Base-by-base conservation (phyloP, 2,329 filamentous ascomycete genomes). In the Teratosphaeria pseudoeucalypti region DNA sequence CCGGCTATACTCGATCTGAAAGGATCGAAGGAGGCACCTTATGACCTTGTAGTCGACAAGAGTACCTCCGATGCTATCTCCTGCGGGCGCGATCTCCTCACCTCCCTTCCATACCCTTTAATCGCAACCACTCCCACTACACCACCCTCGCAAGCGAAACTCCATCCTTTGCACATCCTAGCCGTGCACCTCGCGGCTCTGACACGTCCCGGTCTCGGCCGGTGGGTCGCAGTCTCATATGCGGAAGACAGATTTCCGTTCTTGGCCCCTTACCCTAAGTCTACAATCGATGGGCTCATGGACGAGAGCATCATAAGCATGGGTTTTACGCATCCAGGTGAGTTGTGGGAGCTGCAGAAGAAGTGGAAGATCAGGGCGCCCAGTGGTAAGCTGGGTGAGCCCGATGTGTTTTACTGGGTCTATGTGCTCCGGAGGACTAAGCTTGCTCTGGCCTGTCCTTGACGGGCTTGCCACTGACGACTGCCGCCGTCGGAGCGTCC, bases 161-260 rank as follows among this genome's bases (percentile, higher is more conserved):
- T 76, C 3, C 72, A 77, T 57, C 74, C 75, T 19, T 57, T 76
- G 2, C 68, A 73, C 43, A 62, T 76, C 27, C 64, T 76, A 52
- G 74, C 74, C 14, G 66, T 76, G 2, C 72, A 77, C 60, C 65
- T 77, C 7, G 75, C 75, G 1, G 65, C 72, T 3, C 59, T 76
- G 4, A 67, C 74, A 0, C 73, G 70, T 55, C 72, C 74, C 2
- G 47, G 57, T 2, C 67, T 66, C 5, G 73, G 68, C 5, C 67
- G 66, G 26, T 77, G 75, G 75, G 70, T 77, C 54, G 64, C 70
- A 5, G 60, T 76, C 2, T 75, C 74, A 0, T 77, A 76, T 61
- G 73, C 72, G 0, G 63, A 65, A n/a, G 71, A 74, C 23, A 70
- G 75, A 14, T 77, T 75, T 56, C 71, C 71, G 1, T 77, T 76